These are phyloP conservation scores for Plasmodium coatneyi DNA, from an alignment of 169 alveolate genomes.

Conservation along the genomic window DNA sequence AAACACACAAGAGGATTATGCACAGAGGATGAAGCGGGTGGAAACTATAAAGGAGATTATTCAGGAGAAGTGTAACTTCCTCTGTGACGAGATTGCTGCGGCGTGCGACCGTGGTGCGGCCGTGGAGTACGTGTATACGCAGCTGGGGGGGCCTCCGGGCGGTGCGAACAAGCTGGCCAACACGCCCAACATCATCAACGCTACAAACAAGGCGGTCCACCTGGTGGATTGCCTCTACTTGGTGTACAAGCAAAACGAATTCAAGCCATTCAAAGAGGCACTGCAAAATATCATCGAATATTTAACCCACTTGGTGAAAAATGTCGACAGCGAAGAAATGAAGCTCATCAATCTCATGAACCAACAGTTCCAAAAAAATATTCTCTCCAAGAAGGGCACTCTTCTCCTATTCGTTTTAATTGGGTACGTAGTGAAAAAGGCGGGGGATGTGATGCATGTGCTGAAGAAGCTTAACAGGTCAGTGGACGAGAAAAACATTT, in stretches of 20 bases:
- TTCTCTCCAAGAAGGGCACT: slow-evolving; percentile 61
- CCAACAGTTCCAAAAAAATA: slow-evolving; percentile 41
- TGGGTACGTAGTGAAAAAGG: slow-evolving; percentile 39
- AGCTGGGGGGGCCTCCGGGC: slow-evolving; percentile 9
- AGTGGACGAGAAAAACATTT: slow-evolving; percentile 35
- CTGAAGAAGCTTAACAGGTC: slow-evolving; percentile 48
- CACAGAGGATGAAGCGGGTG: slow-evolving; percentile 1
- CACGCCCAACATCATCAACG: neutral
- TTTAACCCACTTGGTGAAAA: slow-evolving; percentile 35
- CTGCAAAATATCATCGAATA: slow-evolving; percentile 41
- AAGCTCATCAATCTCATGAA: slow-evolving; percentile 65
- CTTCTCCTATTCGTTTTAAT: slow-evolving; percentile 47
- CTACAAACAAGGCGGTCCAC: neutral
- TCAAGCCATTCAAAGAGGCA: slow-evolving; percentile 37
- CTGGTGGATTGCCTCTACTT: slow-evolving; percentile 50
- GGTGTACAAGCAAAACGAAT: slow-evolving; percentile 45
- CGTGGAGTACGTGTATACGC: slow-evolving; percentile 27
- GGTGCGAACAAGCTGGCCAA: neutral
- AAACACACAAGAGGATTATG: slow-evolving; percentile 25
- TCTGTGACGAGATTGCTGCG: slow-evolving; percentile 36
- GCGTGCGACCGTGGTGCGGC: slow-evolving; percentile 37
- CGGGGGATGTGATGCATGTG: slow-evolving; percentile 20
- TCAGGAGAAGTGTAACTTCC: slow-evolving; percentile 31
- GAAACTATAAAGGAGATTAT: slow-evolving; percentile 26
- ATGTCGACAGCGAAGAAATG: slow-evolving; percentile 34